Percentiles rank a stretch among this genome's conserved stretches.
These are phyloP conservation scores for Talaromyces stipitatus DNA, from an alignment of 495 filamentous ascomycete genomes.

Conservation along the genomic window DNA sequence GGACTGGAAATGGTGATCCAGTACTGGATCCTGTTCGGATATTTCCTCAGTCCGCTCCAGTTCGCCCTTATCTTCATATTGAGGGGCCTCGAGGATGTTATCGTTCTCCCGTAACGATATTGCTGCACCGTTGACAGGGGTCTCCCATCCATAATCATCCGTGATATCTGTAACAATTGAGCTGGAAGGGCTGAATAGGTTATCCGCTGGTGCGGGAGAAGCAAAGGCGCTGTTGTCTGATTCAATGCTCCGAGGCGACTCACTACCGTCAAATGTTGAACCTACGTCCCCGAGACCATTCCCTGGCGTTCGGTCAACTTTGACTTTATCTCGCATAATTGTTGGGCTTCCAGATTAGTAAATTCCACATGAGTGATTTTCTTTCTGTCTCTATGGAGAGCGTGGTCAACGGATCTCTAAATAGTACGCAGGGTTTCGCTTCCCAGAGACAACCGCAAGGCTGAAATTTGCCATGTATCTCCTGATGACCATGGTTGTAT, in stretches of 20 bases:
- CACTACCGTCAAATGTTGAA: not conserved
- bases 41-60: not conserved
- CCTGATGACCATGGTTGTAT: no score
- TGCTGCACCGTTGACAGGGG: not conserved
- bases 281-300: no score
- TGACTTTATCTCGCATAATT: no score
- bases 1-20: not conserved
- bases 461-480: no score
- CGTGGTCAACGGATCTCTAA: no score
- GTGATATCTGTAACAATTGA: not conserved
- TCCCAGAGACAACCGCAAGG: no score
- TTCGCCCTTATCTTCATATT: not conserved
- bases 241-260: not conserved
- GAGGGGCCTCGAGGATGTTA: not conserved
- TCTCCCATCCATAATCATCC: slow-evolving; percentile 3
- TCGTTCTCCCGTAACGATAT: not conserved
- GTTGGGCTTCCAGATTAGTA: no score
- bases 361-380: no score
- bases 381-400: no score
- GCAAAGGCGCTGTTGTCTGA: not conserved
- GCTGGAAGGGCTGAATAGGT: not conserved
- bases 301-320: no score
- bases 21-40: not conserved
- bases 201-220: not conserved
- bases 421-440: no score